A percentile compares a stretch with the other conserved stretches of the same genome.
Conservation (phyloP, 2,329 filamentous ascomycete species). For the Piedraia hortae region DNA sequence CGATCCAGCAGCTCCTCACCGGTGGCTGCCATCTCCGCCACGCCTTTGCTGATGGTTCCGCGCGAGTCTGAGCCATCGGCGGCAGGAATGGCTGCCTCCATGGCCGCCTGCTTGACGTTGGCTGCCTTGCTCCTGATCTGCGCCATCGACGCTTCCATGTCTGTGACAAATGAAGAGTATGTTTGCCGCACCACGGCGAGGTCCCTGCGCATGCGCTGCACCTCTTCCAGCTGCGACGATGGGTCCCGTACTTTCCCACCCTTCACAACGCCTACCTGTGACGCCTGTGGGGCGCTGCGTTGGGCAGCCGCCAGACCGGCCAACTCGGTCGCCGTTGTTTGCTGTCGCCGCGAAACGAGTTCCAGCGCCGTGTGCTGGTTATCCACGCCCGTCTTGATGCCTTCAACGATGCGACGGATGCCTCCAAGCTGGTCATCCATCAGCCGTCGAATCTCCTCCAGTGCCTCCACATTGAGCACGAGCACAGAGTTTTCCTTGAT, state of each 20-base stretch:
- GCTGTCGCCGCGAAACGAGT: conserved; percentile 66
- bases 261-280: conserved; percentile 2
- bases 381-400: conserved; percentile 57
- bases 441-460: conserved; percentile 90
- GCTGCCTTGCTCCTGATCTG: conserved; percentile 55
- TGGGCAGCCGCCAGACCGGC: conserved; percentile 25
- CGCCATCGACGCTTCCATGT: conserved; percentile 70
- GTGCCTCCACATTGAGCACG: conserved; percentile 73
- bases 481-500: conserved; percentile 87
- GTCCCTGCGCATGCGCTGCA: conserved; percentile 62
- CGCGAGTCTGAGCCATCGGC: conserved; percentile 57
- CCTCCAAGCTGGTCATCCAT: conserved; percentile 75
- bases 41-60: conserved; percentile 58
- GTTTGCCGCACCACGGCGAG: conserved; percentile 79
- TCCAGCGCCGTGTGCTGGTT: conserved; percentile 62
- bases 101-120: conserved; percentile 48
- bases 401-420: conserved; percentile 57
- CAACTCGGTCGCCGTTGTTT: conserved; percentile 72
- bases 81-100: conserved; percentile 40
- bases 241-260: conserved; percentile 14
- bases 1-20: conserved; percentile 73
- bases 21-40: conserved; percentile 63
- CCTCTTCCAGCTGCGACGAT: conserved; percentile 40
- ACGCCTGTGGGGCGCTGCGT: conserved; percentile 4
- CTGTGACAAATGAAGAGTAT: conserved; percentile 70